Conservation (phyloP, 2,329 filamentous ascomycete genomes). For the Claviceps sp. region DNA sequence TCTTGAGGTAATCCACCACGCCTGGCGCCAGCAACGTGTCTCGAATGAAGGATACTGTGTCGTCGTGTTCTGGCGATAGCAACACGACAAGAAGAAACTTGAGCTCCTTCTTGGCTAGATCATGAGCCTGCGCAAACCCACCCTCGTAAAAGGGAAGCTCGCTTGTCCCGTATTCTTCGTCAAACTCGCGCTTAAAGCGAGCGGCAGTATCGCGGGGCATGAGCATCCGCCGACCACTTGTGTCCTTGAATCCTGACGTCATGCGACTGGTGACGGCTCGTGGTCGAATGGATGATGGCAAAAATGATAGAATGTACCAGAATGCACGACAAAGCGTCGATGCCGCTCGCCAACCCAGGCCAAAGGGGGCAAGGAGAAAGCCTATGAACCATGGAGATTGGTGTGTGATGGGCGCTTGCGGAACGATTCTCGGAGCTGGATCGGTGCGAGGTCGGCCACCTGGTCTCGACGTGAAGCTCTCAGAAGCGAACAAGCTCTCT, state of each 20-base stretch:
- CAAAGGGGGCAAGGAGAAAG: conserved; percentile 70
- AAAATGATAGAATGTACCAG: conserved; percentile 65
- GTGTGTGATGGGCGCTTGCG: conserved; percentile 55
- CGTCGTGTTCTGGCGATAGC: conserved; percentile 86
- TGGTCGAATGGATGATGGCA: conserved; percentile 52
- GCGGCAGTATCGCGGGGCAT: conserved; percentile 79
- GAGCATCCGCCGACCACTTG: conserved; percentile 58
- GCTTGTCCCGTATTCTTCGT: conserved; percentile 74
- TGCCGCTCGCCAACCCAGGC: conserved; percentile 59
- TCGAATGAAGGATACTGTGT: conserved; percentile 67
- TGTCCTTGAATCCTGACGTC: conserved; percentile 40
- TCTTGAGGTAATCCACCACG: conserved; percentile 59
- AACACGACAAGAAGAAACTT: conserved; percentile 86
- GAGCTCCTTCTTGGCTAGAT: conserved; percentile 77
- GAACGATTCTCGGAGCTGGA: conserved; percentile 74
- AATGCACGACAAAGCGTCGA: conserved; percentile 58
- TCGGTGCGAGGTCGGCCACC: conserved; percentile 29
- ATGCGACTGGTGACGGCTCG: conserved; percentile 40
- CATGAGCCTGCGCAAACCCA: conserved; percentile 83
- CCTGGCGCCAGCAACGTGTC: conserved; percentile 70
- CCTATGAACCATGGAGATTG: conserved; percentile 64
- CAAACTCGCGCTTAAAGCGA: conserved; percentile 82
- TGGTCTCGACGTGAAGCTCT: conserved; percentile 11
- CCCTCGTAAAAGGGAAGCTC: conserved; percentile 70
- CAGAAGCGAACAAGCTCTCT: conserved; percentile 34